These are phyloP conservation scores for Kregervanrija pseudodelftensis DNA, from an alignment of 805 yeast genomes.

Conservation along the genomic window DNA sequence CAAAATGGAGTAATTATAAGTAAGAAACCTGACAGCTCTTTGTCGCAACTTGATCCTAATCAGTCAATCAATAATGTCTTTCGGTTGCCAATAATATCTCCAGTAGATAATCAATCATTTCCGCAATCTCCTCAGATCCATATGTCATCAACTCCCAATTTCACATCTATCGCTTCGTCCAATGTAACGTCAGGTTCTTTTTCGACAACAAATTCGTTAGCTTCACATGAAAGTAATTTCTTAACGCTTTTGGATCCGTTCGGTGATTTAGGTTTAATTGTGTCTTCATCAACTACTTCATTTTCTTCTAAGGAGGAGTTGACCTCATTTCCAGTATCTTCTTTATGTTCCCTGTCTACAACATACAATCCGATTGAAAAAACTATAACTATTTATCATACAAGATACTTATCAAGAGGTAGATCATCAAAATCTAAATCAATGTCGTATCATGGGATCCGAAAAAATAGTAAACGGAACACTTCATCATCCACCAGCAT, in stretches of 20 bases:
- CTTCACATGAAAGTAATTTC: conserved; percentile 30
- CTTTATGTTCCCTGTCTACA: conserved; percentile 41
- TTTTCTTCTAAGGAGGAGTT: conserved; percentile 53
- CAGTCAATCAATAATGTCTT: too few species aligned
- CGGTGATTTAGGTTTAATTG: conserved; percentile 63
- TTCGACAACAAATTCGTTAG: conserved; percentile 4
- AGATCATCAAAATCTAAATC: conserved; percentile 12
- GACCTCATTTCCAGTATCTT: conserved; percentile 42
- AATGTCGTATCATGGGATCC: conserved; percentile 10
- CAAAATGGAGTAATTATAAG: conserved; percentile 53
- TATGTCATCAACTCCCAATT: background rate
- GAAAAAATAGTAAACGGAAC: conserved; percentile 21
- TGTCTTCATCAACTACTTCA: conserved; percentile 62
- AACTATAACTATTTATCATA: conserved; percentile 47
- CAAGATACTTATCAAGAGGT: conserved; percentile 32
- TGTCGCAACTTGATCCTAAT: too few species aligned
- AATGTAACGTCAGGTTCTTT: conserved; percentile 3
- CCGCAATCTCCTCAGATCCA: too few species aligned
- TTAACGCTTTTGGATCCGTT: conserved; percentile 70
- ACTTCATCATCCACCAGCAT: conserved; percentile 19
- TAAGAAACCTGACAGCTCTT: conserved; percentile 17
- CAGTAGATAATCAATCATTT: background rate
- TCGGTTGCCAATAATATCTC: background rate
- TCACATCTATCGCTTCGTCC: conserved; percentile 8
- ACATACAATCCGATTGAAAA: conserved; percentile 45